Conservation (phyloP, 129 eudicot genomes). For the sunflower (Helianthus annuus) region DNA sequence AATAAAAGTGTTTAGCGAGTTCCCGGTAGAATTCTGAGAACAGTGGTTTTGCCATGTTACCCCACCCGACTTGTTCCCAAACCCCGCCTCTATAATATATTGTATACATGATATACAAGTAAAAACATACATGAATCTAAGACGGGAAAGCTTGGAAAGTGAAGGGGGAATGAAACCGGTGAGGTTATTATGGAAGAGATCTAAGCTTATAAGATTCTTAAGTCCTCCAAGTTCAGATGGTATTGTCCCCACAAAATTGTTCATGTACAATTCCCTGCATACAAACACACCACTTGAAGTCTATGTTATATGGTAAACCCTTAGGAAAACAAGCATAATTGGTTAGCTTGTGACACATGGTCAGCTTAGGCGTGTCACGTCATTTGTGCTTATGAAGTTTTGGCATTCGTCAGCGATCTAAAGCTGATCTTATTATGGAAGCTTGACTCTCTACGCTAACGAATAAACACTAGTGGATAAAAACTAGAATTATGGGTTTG, state of each 20-base stretch:
- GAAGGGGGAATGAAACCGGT: conserved; percentile 67
- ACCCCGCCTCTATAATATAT: neutral
- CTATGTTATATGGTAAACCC: too few relatives aligned
- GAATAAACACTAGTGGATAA: too few relatives aligned
- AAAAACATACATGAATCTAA: conserved; percentile 41
- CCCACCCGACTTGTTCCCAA: neutral
- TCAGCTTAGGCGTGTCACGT: too few relatives aligned
- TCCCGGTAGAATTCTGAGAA: too few relatives aligned
- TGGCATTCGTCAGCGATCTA: too few relatives aligned
- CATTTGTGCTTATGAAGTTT: too few relatives aligned
- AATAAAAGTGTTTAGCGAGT: too few relatives aligned
- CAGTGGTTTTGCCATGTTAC: neutral
- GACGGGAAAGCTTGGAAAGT: conserved; percentile 44
- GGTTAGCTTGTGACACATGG: too few relatives aligned
- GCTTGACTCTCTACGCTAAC: too few relatives aligned
- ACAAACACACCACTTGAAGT: conserved; percentile 19
- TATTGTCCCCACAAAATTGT: conserved; percentile 61
- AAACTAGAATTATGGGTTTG: too few relatives aligned
- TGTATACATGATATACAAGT: neutral
- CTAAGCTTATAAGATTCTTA: conserved; percentile 64
- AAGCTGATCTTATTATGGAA: too few relatives aligned
- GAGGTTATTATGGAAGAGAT: conserved; percentile 61
- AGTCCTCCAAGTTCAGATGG: conserved; percentile 60
- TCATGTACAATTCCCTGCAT: conserved; percentile 72
- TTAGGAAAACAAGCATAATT: too few relatives aligned